Evolutionary conservation across 2,329 filamentous ascomycete genomes (phyloP).

Genomic region (Alternaria incomplexa): DNA sequence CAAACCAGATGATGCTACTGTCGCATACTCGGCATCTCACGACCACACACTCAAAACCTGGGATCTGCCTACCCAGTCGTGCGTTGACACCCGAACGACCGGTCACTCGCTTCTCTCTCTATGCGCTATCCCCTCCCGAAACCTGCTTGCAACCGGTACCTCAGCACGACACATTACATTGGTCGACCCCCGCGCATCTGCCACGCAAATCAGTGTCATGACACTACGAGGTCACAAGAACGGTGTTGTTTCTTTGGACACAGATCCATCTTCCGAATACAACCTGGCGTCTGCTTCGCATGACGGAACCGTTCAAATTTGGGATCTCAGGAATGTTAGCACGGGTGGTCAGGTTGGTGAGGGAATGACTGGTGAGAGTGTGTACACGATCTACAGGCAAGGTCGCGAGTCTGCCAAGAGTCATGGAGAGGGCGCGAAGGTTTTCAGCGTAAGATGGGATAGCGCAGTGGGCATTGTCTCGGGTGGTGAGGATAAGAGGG

Average conservation of each 20-base stretch:
- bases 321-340: slow-evolving; percentile 82
- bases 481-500: slow-evolving; percentile 88
- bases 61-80: slow-evolving; percentile 80
- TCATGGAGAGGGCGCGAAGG: slow-evolving; percentile 84
- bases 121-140: slow-evolving; percentile 70
- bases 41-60: slow-evolving; percentile 92
- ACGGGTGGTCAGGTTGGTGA: slow-evolving; percentile 60
- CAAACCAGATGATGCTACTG: slow-evolving; percentile 81
- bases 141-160: slow-evolving; percentile 75
- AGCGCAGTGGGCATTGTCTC: slow-evolving; percentile 85
- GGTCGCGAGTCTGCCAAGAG: slow-evolving; percentile 62
- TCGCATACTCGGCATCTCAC: slow-evolving; percentile 88
- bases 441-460: slow-evolving; percentile 89
- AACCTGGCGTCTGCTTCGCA: slow-evolving; percentile 88
- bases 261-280: slow-evolving; percentile 72
- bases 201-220: slow-evolving; percentile 79
- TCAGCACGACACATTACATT: slow-evolving; percentile 87
- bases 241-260: slow-evolving; percentile 65
- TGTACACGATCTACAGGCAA: slow-evolving; percentile 79
- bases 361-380: slow-evolving; percentile 68
- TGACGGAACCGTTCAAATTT: slow-evolving; percentile 90
- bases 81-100: slow-evolving; percentile 83
- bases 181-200: slow-evolving; percentile 85
- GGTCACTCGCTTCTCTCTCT: slow-evolving; percentile 83
- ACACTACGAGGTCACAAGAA: slow-evolving; percentile 91